Base-by-base conservation (phyloP, 306 rosid species). In the Hippophae rhamnoides region DNA sequence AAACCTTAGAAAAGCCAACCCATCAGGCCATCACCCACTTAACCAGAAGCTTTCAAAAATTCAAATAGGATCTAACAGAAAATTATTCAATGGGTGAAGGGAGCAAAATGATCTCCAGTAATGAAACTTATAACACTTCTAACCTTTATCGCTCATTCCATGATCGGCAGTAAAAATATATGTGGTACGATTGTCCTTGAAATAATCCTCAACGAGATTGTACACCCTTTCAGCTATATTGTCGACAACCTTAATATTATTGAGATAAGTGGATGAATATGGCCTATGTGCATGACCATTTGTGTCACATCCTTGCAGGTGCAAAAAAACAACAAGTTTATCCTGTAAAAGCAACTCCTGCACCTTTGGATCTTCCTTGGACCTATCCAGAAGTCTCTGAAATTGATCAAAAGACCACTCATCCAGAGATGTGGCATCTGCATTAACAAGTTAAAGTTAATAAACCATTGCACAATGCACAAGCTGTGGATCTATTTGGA, bases 141-240 rank as follows among this genome's bases (percentile, higher is more conserved):
- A 66, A 89, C 97, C 97, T 81, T 89, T 89, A 68, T 89, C 97
- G 57, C 86, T 80, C 97, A 89, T 89, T 68, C 97, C 97, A 72
- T 89, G 97, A 66, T 89, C 97, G 61, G 97, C 97, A 18, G 97
- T 89, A 58, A 89, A 89, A 64, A 89, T 71, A 63, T 81, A 89
- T 40, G 95, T 52, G 56, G 97, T 86, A 27, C 76, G 83, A 58
- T 83, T 81, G 69, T 89, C 97, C 82, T 58, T 75, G 77, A 68
- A 89, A 76, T 85, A 83, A 65, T 83, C 86, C 79, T 89, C 65
- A 57, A 89, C 62, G 64, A 89, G 83, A 68, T 81, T 74, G 60
- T 89, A 79, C 52, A 89, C 95, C 72, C 84, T 85, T 76, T 80
- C 81, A 8, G 97, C 95, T 54, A 89, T 83, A 74, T 72, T 77